Evolutionary conservation across 192 early-diverging fungal species (phyloP).

Genomic region (Backusella macrospora): DNA sequence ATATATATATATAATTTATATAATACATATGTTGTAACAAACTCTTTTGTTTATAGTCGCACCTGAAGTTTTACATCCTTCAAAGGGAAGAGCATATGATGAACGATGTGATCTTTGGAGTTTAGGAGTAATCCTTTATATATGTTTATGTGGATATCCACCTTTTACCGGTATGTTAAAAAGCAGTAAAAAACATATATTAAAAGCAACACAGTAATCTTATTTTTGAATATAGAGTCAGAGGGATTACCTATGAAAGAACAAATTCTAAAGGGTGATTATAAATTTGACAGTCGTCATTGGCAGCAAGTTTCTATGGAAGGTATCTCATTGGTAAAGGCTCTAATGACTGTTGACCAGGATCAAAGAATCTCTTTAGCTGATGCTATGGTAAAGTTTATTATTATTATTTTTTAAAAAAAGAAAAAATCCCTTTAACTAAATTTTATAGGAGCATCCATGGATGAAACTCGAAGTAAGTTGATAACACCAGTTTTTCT

Average conservation of each 20-base stretch:
- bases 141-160: slow-evolving; percentile 88
- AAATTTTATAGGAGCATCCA: too few species aligned
- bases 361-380: slow-evolving; percentile 49
- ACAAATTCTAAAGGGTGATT: slow-evolving; percentile 55
- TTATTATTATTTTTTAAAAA: background rate
- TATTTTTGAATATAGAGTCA: background rate
- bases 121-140: slow-evolving; percentile 92
- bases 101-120: slow-evolving; percentile 83
- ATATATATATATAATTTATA: background rate
- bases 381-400: slow-evolving; percentile 10
- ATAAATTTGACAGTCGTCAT: slow-evolving; percentile 75
- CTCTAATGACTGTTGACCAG: slow-evolving; percentile 62
- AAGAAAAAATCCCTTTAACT: too few species aligned
- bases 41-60: slow-evolving; percentile 9
- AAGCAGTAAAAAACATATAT: background rate
- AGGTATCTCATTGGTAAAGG: slow-evolving; percentile 57
- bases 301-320: slow-evolving; percentile 78
- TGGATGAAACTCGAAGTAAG: slow-evolving; percentile 18
- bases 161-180: slow-evolving; percentile 64
- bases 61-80: slow-evolving; percentile 7
- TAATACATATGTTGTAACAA: background rate
- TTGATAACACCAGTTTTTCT: background rate
- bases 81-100: background rate
- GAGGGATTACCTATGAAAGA: slow-evolving; percentile 15
- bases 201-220: background rate